Evolutionary conservation across 345 rosid genomes (phyloP).

Genomic region (Brassica juncea): DNA sequence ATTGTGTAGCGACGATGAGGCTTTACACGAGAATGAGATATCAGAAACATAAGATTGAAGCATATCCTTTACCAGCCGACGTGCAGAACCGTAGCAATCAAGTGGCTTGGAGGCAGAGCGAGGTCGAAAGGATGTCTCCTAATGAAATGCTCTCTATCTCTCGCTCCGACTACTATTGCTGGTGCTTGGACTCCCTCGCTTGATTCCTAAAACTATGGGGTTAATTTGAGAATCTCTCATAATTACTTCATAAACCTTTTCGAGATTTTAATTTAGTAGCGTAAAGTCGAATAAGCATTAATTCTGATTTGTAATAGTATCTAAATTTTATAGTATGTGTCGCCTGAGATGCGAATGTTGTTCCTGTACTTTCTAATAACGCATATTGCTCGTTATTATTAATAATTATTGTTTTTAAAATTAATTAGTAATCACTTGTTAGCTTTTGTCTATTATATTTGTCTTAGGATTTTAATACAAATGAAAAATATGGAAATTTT

Average conservation of each 20-base stretch:
- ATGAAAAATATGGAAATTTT: background rate
- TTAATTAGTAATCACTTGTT: background rate
- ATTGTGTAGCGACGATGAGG: conserved; percentile 88
- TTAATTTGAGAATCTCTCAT: background rate
- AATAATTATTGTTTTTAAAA: background rate
- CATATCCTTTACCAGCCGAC: conserved; percentile 65
- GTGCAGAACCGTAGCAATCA: conserved; percentile 77
- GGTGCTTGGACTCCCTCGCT: conserved; percentile 75
- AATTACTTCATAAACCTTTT: background rate
- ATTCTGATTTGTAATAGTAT: conserved; percentile 2
- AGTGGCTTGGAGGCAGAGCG: conserved; percentile 75
- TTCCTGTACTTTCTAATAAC: conserved; percentile 10
- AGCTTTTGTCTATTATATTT: background rate
- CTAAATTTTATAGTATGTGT: background rate
- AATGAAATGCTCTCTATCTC: conserved; percentile 67
- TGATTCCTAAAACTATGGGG: background rate
- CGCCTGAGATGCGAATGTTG: conserved; percentile 6
- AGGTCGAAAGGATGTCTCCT: conserved; percentile 82
- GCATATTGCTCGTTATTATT: background rate
- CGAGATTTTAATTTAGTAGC: background rate
- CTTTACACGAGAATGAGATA: conserved; percentile 84
- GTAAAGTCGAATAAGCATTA: conserved; percentile 12
- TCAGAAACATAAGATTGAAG: conserved; percentile 62
- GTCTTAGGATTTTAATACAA: background rate
- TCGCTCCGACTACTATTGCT: conserved; percentile 84